Conservation (phyloP, 1,284 basidiomycete genomes). For the Cystobasidiaceae sp. region DNA sequence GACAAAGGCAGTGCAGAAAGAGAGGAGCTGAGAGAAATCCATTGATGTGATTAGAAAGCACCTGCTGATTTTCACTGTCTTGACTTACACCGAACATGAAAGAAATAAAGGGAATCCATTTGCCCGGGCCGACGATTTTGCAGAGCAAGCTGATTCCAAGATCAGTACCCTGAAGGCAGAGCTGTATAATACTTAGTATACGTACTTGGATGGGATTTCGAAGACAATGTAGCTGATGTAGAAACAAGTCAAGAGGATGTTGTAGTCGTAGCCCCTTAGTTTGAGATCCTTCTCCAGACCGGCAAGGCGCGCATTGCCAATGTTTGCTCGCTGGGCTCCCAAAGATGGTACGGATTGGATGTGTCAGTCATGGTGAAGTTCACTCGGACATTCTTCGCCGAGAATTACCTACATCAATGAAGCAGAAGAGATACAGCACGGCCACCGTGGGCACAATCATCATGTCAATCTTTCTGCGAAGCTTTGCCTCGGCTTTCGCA, state of each 20-base stretch:
- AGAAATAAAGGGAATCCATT: slow-evolving; percentile 41
- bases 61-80: slow-evolving; percentile 30
- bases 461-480: slow-evolving; percentile 42
- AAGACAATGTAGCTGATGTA: slow-evolving; percentile 29
- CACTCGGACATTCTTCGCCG: background rate
- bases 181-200: background rate
- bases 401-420: slow-evolving; percentile 32
- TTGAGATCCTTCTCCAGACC: slow-evolving; percentile 55
- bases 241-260: slow-evolving; percentile 35
- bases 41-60: background rate
- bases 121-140: slow-evolving; percentile 54
- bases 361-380: background rate
- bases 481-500: slow-evolving; percentile 36
- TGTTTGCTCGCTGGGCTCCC: slow-evolving; percentile 7
- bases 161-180: background rate
- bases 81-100: slow-evolving; percentile 36
- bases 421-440: slow-evolving; percentile 37
- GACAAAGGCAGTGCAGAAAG: slow-evolving; percentile 15
- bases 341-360: background rate
- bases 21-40: slow-evolving; percentile 2
- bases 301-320: slow-evolving; percentile 21
- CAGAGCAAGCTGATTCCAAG: slow-evolving; percentile 52
- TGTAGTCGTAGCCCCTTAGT: slow-evolving; percentile 52
- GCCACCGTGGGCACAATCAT: slow-evolving; percentile 40
- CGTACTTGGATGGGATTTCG: slow-evolving; percentile 53